phyloP scores from a whole-genome alignment of 2,329 filamentous ascomycete species.

The Hyphodiscus sp. region DNA sequence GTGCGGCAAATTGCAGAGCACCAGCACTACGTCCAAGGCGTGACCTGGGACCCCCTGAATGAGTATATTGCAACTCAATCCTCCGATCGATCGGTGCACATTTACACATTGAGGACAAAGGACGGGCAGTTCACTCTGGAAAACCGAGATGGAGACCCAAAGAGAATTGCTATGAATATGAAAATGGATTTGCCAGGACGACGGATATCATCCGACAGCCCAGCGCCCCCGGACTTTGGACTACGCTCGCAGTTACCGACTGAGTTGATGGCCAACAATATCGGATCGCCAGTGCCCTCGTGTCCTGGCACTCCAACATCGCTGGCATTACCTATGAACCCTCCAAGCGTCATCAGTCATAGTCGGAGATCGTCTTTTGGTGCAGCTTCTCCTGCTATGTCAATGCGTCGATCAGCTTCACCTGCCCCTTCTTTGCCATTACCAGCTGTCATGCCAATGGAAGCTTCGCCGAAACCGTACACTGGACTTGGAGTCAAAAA shows the following conservation, averaged over 20 bases:
- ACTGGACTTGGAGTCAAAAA: slow-evolving; percentile 65
- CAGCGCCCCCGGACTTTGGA: slow-evolving; percentile 77
- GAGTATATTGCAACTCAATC: slow-evolving; percentile 98
- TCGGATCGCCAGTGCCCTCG: slow-evolving; percentile 81
- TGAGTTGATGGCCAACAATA: slow-evolving; percentile 43
- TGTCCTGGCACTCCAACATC: slow-evolving; percentile 92
- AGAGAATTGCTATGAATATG: slow-evolving; percentile 69
- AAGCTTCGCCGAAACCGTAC: slow-evolving; percentile 72
- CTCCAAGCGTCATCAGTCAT: slow-evolving; percentile 79
- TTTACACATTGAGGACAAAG: slow-evolving; percentile 93
- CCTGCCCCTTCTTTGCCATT: slow-evolving; percentile 90
- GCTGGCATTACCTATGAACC: slow-evolving; percentile 89
- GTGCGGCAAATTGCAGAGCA: slow-evolving; percentile 95
- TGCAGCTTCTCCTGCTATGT: slow-evolving; percentile 55
- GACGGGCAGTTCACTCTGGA: slow-evolving; percentile 86
- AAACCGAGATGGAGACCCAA: slow-evolving; percentile 52
- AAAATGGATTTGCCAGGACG: slow-evolving; percentile 89
- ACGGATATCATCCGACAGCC: slow-evolving; percentile 84
- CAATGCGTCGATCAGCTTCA: slow-evolving; percentile 77
- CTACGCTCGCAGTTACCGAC: slow-evolving; percentile 59
- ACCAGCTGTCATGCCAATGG: slow-evolving; percentile 91
- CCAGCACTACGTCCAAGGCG: slow-evolving; percentile 96
- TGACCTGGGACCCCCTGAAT: slow-evolving; percentile 96
- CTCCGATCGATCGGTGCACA: slow-evolving; percentile 94
- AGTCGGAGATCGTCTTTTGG: slow-evolving; percentile 92